These are phyloP conservation scores for Pichia exigua DNA, from an alignment of 805 yeast species.

Conservation along the genomic window DNA sequence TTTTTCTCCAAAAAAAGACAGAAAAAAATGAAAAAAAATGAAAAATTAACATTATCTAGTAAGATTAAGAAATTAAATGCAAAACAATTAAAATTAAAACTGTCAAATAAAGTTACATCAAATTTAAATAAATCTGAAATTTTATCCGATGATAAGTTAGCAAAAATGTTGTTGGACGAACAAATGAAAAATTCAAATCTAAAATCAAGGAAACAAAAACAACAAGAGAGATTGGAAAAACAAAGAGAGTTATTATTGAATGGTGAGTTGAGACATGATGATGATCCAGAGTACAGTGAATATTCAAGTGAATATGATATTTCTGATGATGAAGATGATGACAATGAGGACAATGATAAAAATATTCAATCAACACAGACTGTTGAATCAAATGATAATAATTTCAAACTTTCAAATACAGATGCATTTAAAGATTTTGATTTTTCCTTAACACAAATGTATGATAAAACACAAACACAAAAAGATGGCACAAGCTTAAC, in stretches of 20 bases:
- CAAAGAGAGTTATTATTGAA: slow-evolving; percentile 12
- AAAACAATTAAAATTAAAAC: slow-evolving; percentile 4
- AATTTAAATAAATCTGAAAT: neutral
- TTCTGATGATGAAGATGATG: slow-evolving; percentile 17
- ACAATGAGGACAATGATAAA: slow-evolving; percentile 17
- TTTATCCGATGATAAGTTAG: slow-evolving; percentile 9
- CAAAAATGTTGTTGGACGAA: slow-evolving; percentile 10
- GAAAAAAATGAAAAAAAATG: neutral
- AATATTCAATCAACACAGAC: neutral
- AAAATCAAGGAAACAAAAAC: slow-evolving; percentile 9
- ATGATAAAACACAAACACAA: slow-evolving; percentile 19
- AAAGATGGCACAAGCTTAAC: slow-evolving; percentile 7
- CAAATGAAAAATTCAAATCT: slow-evolving; percentile 10
- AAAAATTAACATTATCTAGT: slow-evolving; percentile 6
- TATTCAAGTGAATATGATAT: slow-evolving; percentile 20
- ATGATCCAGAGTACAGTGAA: slow-evolving; percentile 27
- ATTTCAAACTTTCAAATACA: slow-evolving; percentile 12
- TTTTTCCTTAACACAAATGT: slow-evolving; percentile 21
- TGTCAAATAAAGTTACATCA: neutral
- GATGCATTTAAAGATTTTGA: slow-evolving; percentile 15
- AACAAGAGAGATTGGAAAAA: slow-evolving; percentile 10
- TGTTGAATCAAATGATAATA: neutral
- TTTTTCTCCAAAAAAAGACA: slow-evolving; percentile 8
- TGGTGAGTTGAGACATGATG: slow-evolving; percentile 17
- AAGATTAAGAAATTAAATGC: slow-evolving; percentile 9